Base-by-base conservation (phyloP, 139 green algal genomes). In the Helicosporidium sp. region DNA sequence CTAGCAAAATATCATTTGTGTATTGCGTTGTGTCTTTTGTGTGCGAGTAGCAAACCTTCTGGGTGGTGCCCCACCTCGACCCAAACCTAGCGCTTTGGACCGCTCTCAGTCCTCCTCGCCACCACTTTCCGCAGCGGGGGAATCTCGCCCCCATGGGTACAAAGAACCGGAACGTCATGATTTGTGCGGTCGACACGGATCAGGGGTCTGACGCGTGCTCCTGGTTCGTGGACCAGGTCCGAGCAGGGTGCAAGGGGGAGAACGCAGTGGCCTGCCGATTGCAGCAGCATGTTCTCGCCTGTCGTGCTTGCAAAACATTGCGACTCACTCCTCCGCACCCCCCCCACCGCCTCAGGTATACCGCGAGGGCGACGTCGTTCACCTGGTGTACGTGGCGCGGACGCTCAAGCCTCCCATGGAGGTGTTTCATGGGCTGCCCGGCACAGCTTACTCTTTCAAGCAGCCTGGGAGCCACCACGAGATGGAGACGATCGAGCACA, bases 381-480 rank as follows among this genome's bases (percentile, higher is more conserved):
- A 62, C 28, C 18, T 65, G 3, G 44, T 43, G 42, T 60, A 67
- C 24, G 59, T 67, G 0, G 51, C 62, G 3, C 48, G 51, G 33
- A 57, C 41, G 10, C 39, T 67, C 8, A 54, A 29, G 46, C 57
- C 45, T 5, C 50, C 26, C 12, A 44, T 54, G 15, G 50, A 60
- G 15, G 36, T 67, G 0, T 61, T 61, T 10, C 59, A 67, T 19
- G 43, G 44, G n/a, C 12, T 50, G 36, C 40, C 58, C 8, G 58
- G 51, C 39, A 61, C 51, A 13, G 22, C 51, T 2, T 61, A 50
- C 29, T 42, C 23, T 4, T 55, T 49, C 43, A 19, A 29, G 10
- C 57, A 58, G 33, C 57, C 49, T 16, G 49, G 43, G 8, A 41
- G 18, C 34, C 49, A 58, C 25, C 27, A 51, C 10, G 51, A 60